A percentile compares a stretch with the other conserved stretches of the same genome.
Conservation (phyloP, 352 stramenopile species). For the Pythium rishiriense region DNA sequence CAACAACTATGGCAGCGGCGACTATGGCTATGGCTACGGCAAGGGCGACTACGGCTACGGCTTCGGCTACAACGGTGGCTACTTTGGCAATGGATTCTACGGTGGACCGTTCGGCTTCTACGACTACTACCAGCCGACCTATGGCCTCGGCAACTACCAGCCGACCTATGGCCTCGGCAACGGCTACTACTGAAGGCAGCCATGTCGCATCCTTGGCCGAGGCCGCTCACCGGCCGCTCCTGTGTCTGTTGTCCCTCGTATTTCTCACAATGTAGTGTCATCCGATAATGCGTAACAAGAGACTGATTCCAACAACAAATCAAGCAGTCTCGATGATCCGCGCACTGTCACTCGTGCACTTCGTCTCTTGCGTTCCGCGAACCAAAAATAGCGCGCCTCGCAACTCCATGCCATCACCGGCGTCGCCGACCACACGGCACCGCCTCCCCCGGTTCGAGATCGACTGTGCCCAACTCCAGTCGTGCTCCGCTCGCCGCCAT, state of each 20-base stretch:
- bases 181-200: not conserved
- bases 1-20: too few species aligned
- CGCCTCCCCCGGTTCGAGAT: too few species aligned
- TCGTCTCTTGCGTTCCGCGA: not conserved
- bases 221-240: too few species aligned
- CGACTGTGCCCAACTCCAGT: too few species aligned
- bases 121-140: not conserved
- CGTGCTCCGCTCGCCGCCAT: constrained; percentile 38
- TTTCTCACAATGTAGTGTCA: not conserved
- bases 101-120: constrained; percentile 1
- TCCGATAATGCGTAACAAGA: not conserved
- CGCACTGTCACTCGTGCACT: not conserved
- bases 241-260: not conserved
- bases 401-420: not conserved
- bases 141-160: not conserved
- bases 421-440: too few species aligned
- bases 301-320: too few species aligned
- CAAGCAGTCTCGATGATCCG: not conserved
- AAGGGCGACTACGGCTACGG: not conserved
- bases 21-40: not conserved
- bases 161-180: not conserved
- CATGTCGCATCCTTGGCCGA: not conserved
- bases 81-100: constrained; percentile 7
- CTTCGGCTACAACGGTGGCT: constrained; percentile 1
- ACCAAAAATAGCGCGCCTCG: not conserved